A percentile compares a stretch with the other conserved stretches of the same genome.
phyloP scores from a whole-genome alignment of 371 early-diverging fungal species.

The Batrachochytrium dendrobatidis region DNA sequence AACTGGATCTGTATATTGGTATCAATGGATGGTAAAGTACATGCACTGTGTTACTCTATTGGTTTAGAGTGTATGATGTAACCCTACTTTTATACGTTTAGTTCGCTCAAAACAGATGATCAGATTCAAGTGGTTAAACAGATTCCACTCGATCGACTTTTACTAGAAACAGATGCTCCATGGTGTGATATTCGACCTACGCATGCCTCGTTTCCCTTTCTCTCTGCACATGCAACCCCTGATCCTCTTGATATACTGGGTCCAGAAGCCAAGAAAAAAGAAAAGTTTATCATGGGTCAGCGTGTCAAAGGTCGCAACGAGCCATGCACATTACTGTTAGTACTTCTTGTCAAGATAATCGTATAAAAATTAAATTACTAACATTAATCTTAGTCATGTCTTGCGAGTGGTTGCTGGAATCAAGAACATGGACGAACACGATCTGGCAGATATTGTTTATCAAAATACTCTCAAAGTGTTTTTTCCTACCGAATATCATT shows the following conservation, averaged over 20 bases:
- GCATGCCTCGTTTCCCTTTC: constrained; percentile 67
- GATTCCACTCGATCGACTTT: constrained; percentile 77
- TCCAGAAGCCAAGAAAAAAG: constrained; percentile 52
- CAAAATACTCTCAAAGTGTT: constrained; percentile 54
- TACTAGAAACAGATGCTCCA: constrained; percentile 96
- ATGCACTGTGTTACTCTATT: too few species aligned
- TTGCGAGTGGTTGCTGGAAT: constrained; percentile 51
- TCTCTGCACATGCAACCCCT: constrained; percentile 10
- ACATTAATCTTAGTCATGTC: constrained; percentile 41
- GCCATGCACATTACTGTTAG: constrained; percentile 46
- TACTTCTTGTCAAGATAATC: not conserved
- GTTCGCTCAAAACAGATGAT: constrained; percentile 82
- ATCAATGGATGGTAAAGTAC: constrained; percentile 99
- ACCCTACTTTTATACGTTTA: too few species aligned
- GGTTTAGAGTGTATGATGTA: too few species aligned
- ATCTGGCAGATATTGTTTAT: constrained; percentile 51
- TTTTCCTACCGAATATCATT: constrained; percentile 36
- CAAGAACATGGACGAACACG: constrained; percentile 39
- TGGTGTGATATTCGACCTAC: constrained; percentile 92
- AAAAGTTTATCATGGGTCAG: constrained; percentile 60
- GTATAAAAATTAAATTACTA: not conserved
- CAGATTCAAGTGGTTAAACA: constrained; percentile 67
- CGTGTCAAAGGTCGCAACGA: constrained; percentile 85
- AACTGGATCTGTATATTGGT: constrained; percentile 85
- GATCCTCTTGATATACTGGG: not conserved